Percentiles rank a stretch among this genome's conserved stretches.
These are phyloP conservation scores for Chlorella sp. DNA, from an alignment of 139 green algal genomes.

Conservation along the genomic window DNA sequence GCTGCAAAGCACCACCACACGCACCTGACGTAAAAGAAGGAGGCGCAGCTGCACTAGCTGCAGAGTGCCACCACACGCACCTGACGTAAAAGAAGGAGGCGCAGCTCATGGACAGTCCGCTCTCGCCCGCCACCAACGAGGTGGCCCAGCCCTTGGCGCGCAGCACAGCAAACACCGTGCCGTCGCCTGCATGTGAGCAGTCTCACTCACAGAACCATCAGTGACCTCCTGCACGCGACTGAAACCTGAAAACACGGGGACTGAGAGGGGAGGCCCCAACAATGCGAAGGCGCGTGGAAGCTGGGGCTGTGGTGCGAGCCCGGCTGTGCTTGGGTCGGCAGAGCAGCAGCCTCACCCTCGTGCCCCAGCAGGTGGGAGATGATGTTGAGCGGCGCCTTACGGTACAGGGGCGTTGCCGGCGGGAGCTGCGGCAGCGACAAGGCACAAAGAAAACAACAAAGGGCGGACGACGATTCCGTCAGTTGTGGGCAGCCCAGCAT, in stretches of 20 bases:
- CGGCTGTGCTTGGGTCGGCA: no score
- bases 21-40: constrained; percentile 23
- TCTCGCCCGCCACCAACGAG: constrained; percentile 60
- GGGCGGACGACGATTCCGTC: no score
- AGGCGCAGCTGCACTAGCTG: neutral
- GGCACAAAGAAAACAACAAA: no score
- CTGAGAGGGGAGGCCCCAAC: no score
- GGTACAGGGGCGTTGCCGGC: constrained; percentile 34
- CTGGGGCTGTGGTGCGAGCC: no score
- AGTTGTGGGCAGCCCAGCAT: no score
- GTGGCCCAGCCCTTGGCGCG: constrained; percentile 66
- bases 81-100: constrained; percentile 32
- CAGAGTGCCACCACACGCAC: neutral
- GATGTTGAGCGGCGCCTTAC: constrained; percentile 57
- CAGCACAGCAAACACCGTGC: constrained; percentile 77
- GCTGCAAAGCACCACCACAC: no score
- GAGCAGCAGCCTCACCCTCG: constrained; percentile 57
- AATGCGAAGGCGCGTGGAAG: no score
- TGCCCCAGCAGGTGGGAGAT: constrained; percentile 79
- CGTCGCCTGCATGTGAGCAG: constrained; percentile 55
- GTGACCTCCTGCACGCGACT: no score
- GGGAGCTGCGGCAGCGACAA: constrained; percentile 9
- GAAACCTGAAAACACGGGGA: no score
- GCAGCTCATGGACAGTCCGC: constrained; percentile 14
- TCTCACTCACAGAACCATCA: no score